These are phyloP conservation scores for Camellia granthamiana DNA, from an alignment of 148 eudicot species.

Conservation along the genomic window DNA sequence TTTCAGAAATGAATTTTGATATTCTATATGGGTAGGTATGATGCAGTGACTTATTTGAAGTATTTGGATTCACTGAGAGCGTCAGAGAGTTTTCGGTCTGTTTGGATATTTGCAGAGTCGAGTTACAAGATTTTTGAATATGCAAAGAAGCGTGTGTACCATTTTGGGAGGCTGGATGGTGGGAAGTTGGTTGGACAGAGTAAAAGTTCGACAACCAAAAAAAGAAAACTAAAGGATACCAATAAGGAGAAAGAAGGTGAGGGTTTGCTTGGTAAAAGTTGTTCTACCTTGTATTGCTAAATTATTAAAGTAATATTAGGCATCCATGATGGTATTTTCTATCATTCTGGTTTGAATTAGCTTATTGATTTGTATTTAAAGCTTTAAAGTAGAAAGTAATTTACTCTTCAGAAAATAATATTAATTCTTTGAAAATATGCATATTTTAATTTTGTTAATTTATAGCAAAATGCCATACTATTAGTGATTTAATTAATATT, in stretches of 20 bases:
- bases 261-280: background rate
- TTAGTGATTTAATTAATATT: background rate
- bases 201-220: conserved; percentile 39
- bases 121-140: conserved; percentile 92
- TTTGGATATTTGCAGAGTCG: conserved; percentile 98
- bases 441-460: background rate
- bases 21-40: conserved; percentile 58
- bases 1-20: conserved; percentile 14
- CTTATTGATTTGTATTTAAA: background rate
- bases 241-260: conserved; percentile 51
- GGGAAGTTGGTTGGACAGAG: conserved; percentile 39
- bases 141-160: conserved; percentile 94
- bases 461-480: background rate
- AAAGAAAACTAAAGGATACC: conserved; percentile 57
- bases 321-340: background rate
- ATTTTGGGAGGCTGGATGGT: conserved; percentile 50
- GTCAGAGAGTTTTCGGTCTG: conserved; percentile 97
- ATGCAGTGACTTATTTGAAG: conserved; percentile 97
- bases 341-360: conserved; percentile 3
- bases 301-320: background rate
- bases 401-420: background rate
- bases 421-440: background rate
- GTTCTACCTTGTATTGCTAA: background rate
- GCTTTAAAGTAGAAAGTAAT: background rate
- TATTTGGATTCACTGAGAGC: conserved; percentile 97